Conservation (phyloP, 306 rosid genomes). For the Lotus japonicus region DNA sequence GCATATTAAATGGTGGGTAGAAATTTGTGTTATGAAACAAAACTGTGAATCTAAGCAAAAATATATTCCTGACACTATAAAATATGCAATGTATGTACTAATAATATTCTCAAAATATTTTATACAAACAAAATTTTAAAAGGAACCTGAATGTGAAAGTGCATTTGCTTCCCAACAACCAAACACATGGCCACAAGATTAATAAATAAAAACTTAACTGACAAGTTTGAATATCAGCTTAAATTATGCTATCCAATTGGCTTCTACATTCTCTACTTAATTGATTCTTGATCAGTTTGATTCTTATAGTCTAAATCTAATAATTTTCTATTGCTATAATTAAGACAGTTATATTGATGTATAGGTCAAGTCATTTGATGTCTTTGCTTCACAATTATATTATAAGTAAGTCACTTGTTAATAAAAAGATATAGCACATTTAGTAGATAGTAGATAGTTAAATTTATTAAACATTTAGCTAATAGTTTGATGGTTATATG, state of each 20-base stretch:
- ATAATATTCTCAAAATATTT: background rate
- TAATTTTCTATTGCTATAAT: background rate
- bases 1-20: background rate
- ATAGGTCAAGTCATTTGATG: background rate
- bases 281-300: background rate
- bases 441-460: no score
- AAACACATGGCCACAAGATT: background rate
- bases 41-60: no score
- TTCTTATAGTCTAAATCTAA: background rate
- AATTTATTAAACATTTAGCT: no score
- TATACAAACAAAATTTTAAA: background rate
- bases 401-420: no score
- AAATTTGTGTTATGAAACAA: background rate
- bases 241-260: background rate
- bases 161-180: background rate
- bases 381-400: conserved; percentile 1
- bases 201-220: background rate
- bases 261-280: background rate
- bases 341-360: background rate
- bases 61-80: background rate
- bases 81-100: background rate
- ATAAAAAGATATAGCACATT: no score
- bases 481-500: no score
- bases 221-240: background rate
- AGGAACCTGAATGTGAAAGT: background rate